Conservation (phyloP, 164 flowering plant species). For the Annona squamosa region DNA sequence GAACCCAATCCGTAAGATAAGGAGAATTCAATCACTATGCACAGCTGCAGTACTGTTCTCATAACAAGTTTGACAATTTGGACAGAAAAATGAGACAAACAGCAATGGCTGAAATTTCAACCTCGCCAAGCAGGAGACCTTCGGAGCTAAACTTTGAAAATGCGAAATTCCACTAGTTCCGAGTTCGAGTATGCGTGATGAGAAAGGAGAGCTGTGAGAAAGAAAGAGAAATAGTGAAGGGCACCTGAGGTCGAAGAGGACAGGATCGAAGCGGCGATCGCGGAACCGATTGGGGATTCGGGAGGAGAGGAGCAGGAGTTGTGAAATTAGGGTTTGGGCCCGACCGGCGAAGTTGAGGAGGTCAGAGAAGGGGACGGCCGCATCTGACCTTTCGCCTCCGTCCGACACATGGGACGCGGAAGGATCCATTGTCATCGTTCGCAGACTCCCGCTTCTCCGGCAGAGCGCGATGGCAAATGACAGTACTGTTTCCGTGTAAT, state of each 20-base stretch:
- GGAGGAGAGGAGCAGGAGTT: constrained; percentile 18
- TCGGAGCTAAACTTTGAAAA: no score
- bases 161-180: no score
- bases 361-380: constrained; percentile 8
- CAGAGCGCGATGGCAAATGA: no score
- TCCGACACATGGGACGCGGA: constrained; percentile 3
- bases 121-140: no score
- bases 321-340: constrained; percentile 21
- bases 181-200: no score
- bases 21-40: no score
- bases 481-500: no score
- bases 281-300: constrained; percentile 20
- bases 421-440: background rate
- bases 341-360: constrained; percentile 23
- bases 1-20: no score
- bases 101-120: no score
- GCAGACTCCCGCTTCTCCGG: background rate
- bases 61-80: no score
- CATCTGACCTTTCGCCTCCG: constrained; percentile 9
- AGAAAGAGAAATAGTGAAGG: background rate
- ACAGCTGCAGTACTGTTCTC: no score
- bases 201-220: background rate
- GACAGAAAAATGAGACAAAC: no score
- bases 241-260: constrained; percentile 27
- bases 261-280: constrained; percentile 21